Evolutionary conservation across 768 basidiomycete genomes (phyloP).

Genomic region (Tulasnella sp.): DNA sequence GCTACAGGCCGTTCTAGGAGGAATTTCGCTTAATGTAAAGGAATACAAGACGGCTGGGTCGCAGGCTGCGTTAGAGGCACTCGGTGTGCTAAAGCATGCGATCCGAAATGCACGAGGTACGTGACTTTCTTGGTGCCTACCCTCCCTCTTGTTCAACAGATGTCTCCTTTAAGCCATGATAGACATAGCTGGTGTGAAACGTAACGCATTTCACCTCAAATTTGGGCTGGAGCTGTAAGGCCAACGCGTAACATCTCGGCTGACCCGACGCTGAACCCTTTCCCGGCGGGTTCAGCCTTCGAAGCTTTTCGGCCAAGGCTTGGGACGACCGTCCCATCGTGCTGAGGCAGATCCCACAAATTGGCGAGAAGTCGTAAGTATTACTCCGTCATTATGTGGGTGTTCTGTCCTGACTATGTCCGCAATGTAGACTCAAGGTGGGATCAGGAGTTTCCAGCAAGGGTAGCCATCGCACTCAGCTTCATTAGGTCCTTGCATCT

Average conservation of each 20-base stretch:
- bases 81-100: constrained; percentile 62
- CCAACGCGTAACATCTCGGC: not conserved
- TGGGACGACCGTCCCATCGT: constrained; percentile 87
- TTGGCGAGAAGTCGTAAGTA: constrained; percentile 87
- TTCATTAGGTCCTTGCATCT: constrained; percentile 55
- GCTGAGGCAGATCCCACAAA: constrained; percentile 72
- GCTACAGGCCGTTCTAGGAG: constrained; percentile 54
- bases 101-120: constrained; percentile 64
- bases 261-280: not conserved
- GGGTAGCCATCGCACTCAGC: not conserved
- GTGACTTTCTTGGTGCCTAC: not conserved
- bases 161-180: constrained; percentile 44
- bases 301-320: constrained; percentile 69
- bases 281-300: constrained; percentile 35
- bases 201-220: constrained; percentile 55
- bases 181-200: constrained; percentile 58
- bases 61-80: constrained; percentile 58
- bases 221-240: constrained; percentile 36
- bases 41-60: constrained; percentile 65
- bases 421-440: constrained; percentile 19
- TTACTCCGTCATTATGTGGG: not conserved
- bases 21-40: constrained; percentile 51
- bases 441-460: not conserved
- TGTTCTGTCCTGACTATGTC: not conserved
- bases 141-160: not conserved